Evolutionary conservation across 164 flowering plant genomes (phyloP).

Genomic region (Vitis amurensis): DNA sequence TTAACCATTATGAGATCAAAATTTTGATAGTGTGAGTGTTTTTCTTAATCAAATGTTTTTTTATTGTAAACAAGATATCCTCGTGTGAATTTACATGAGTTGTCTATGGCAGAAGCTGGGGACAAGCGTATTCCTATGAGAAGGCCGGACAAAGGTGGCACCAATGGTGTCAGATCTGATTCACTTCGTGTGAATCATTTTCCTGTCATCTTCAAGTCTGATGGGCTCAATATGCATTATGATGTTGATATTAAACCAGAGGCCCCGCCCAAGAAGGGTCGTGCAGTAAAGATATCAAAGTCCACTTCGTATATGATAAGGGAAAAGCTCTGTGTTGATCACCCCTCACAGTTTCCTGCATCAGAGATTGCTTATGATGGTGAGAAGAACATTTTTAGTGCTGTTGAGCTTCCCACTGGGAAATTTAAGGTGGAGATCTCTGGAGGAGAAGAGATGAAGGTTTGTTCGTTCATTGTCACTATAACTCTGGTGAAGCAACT

Average conservation of each 20-base stretch:
- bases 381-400: slow-evolving; percentile 63
- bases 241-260: slow-evolving; percentile 40
- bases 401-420: slow-evolving; percentile 46
- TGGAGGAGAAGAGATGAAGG: slow-evolving; percentile 36
- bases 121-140: slow-evolving; percentile 23
- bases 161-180: not conserved
- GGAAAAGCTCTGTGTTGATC: slow-evolving; percentile 32
- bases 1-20: too few species aligned
- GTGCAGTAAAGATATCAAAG: slow-evolving; percentile 36
- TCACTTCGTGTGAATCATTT: slow-evolving; percentile 54
- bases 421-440: slow-evolving; percentile 36
- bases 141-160: slow-evolving; percentile 58
- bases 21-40: too few species aligned
- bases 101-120: too few species aligned
- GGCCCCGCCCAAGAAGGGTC: slow-evolving; percentile 16
- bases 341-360: slow-evolving; percentile 24
- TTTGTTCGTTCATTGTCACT: slow-evolving; percentile 25
- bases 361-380: slow-evolving; percentile 59
- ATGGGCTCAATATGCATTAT: slow-evolving; percentile 38
- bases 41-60: too few species aligned
- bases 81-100: too few species aligned
- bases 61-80: too few species aligned
- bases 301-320: slow-evolving; percentile 24
- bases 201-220: slow-evolving; percentile 30
- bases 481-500: slow-evolving; percentile 49